phyloP scores from a whole-genome alignment of 371 early-diverging fungal genomes.

The Mucor circinelloides region DNA sequence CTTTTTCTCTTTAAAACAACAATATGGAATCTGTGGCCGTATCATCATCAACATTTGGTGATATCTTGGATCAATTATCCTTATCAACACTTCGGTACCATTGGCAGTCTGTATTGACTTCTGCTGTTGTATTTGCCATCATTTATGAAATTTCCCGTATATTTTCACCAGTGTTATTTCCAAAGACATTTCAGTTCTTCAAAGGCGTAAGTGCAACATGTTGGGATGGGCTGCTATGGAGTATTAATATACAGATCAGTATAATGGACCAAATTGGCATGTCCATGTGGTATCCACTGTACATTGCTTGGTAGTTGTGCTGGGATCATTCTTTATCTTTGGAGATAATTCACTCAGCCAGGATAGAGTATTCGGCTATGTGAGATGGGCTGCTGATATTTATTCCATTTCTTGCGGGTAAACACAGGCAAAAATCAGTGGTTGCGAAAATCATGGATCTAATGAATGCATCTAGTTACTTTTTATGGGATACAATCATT shows the following conservation, averaged over 20 bases:
- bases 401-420: slow-evolving; percentile 87
- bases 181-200: slow-evolving; percentile 62
- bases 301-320: slow-evolving; percentile 57
- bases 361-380: slow-evolving; percentile 81
- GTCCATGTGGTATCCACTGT: slow-evolving; percentile 74
- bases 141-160: slow-evolving; percentile 59
- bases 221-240: neutral
- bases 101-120: slow-evolving; percentile 42
- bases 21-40: neutral
- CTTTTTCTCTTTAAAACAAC: neutral
- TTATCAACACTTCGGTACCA: slow-evolving; percentile 42
- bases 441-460: neutral
- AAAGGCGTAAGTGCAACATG: slow-evolving; percentile 41
- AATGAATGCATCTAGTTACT: slow-evolving; percentile 61
- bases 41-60: slow-evolving; percentile 16
- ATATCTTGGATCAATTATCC: slow-evolving; percentile 33
- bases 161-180: slow-evolving; percentile 62
- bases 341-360: slow-evolving; percentile 58
- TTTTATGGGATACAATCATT: slow-evolving; percentile 86
- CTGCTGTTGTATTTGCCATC: slow-evolving; percentile 52
- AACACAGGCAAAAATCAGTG: slow-evolving; percentile 5
- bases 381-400: slow-evolving; percentile 68
- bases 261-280: slow-evolving; percentile 67
- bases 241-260: slow-evolving; percentile 20
- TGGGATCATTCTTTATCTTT: slow-evolving; percentile 64